A percentile compares a stretch with the other conserved stretches of the same genome.
phyloP scores from a whole-genome alignment of 2,329 filamentous ascomycete genomes.

The Fusarium bactridioides region DNA sequence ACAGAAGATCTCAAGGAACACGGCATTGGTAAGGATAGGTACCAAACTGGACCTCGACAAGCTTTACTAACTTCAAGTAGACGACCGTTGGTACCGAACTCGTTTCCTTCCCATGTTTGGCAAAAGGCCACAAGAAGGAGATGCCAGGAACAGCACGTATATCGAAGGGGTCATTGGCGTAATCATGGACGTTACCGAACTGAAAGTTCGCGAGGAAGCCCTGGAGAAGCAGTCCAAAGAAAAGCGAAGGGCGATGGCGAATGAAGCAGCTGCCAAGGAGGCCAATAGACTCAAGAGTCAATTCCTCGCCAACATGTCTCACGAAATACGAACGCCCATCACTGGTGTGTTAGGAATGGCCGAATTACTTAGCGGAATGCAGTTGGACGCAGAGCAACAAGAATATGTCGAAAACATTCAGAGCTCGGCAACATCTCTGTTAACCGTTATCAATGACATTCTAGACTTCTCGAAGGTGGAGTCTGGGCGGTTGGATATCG shows the following conservation, averaged over 20 bases:
- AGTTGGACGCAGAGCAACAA: slow-evolving; percentile 73
- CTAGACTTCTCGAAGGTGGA: slow-evolving; percentile 90
- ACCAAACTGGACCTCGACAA: neutral
- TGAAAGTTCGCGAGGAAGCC: slow-evolving; percentile 59
- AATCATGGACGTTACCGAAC: slow-evolving; percentile 81
- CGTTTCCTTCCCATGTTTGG: slow-evolving; percentile 72
- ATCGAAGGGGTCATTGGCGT: slow-evolving; percentile 79
- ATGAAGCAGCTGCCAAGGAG: slow-evolving; percentile 81
- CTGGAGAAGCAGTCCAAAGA: slow-evolving; percentile 71
- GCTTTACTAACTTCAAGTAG: slow-evolving; percentile 43
- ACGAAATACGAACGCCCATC: slow-evolving; percentile 81
- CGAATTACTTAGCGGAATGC: slow-evolving; percentile 74
- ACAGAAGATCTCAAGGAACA: slow-evolving; percentile 71
- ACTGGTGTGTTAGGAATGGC: slow-evolving; percentile 84
- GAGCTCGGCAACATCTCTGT: slow-evolving; percentile 78
- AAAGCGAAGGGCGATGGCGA: slow-evolving; percentile 74
- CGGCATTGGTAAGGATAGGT: slow-evolving; percentile 54
- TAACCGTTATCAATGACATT: slow-evolving; percentile 92
- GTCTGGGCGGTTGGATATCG: slow-evolving; percentile 77
- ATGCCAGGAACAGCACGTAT: slow-evolving; percentile 54
- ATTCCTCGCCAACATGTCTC: slow-evolving; percentile 83
- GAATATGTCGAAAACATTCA: slow-evolving; percentile 82
- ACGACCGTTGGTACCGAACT: slow-evolving; percentile 74
- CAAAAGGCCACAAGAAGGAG: slow-evolving; percentile 61
- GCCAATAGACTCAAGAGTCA: slow-evolving; percentile 82